Conservation (phyloP, 2,329 filamentous ascomycete species). For the Penicillium sp. region DNA sequence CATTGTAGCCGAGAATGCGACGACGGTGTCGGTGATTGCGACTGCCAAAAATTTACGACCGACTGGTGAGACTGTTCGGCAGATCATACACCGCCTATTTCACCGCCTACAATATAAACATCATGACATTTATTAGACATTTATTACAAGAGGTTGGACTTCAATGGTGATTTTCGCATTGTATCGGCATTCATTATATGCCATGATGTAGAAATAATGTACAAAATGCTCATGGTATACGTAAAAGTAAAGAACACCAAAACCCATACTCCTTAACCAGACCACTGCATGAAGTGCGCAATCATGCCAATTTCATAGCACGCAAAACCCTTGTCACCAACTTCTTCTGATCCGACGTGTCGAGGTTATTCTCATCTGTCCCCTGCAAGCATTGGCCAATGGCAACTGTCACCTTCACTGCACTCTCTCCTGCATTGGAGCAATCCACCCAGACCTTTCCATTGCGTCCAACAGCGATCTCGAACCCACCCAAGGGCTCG, state of each 20-base stretch:
- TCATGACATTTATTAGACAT: background rate
- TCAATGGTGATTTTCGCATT: background rate
- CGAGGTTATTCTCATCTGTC: conserved; percentile 61
- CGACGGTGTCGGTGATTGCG: background rate
- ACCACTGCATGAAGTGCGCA: background rate
- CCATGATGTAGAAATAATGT: conserved; percentile 12
- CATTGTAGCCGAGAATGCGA: background rate
- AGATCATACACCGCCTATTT: conserved; percentile 5
- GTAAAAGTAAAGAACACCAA: conserved; percentile 8
- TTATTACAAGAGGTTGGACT: background rate
- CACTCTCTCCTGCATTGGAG: conserved; percentile 50
- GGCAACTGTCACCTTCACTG: conserved; percentile 63
- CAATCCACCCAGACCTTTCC: conserved; percentile 89
- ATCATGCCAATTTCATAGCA: conserved; percentile 38
- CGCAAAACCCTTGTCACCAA: conserved; percentile 42
- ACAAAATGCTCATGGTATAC: conserved; percentile 15
- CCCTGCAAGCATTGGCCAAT: conserved; percentile 74
- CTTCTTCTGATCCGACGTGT: conserved; percentile 44
- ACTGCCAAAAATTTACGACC: conserved; percentile 8
- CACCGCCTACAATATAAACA: background rate
- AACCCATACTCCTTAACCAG: conserved; percentile 8
- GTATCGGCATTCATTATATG: background rate
- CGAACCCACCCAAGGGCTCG: conserved; percentile 60
- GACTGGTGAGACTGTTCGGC: background rate
- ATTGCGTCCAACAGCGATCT: conserved; percentile 89